Percentiles rank a stretch among this genome's conserved stretches.
phyloP scores from a whole-genome alignment of 257 asterid species.

The Lantana camara region DNA sequence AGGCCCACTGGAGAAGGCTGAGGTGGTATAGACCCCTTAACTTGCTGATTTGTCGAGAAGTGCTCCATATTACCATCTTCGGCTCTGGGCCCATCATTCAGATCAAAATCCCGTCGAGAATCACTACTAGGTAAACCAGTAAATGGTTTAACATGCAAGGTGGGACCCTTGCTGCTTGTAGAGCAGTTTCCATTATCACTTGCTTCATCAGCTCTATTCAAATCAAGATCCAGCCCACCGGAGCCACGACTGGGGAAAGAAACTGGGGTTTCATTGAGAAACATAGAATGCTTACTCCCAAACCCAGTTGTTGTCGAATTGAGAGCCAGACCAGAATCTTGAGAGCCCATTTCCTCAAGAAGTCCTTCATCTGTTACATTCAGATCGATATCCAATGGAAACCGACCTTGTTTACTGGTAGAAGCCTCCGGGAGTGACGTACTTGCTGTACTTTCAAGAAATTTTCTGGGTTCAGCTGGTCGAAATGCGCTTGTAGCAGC shows the following conservation, averaged over 20 bases:
- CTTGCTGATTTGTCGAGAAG: conserved; percentile 28
- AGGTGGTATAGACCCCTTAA: conserved; percentile 38
- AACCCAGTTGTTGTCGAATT: conserved; percentile 20
- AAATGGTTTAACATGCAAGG: conserved; percentile 22
- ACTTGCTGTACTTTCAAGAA: conserved; percentile 33
- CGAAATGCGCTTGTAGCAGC: conserved; percentile 76
- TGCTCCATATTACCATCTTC: conserved; percentile 40
- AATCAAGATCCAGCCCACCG: conserved; percentile 55
- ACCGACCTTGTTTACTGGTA: conserved; percentile 47
- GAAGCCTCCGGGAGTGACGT: conserved; percentile 40
- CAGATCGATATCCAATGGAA: conserved; percentile 51
- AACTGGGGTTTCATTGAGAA: conserved; percentile 15
- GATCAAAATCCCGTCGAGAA: conserved; percentile 50
- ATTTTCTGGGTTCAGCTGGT: conserved; percentile 69
- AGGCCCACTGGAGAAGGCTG: conserved; percentile 52
- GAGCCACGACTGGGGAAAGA: conserved; percentile 31
- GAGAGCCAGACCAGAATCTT: conserved; percentile 29
- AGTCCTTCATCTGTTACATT: conserved; percentile 59
- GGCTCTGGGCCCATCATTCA: conserved; percentile 48
- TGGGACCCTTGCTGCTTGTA: conserved; percentile 30
- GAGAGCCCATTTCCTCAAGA: conserved; percentile 48
- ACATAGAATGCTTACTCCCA: conserved; percentile 9
- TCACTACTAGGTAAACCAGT: conserved; percentile 32
- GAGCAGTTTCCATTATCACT: conserved; percentile 41
- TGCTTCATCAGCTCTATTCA: conserved; percentile 53